Percentiles rank a stretch among this genome's conserved stretches.
phyloP scores from a whole-genome alignment of 1,139 yeast species.

The Suhomyces coccinellae region DNA sequence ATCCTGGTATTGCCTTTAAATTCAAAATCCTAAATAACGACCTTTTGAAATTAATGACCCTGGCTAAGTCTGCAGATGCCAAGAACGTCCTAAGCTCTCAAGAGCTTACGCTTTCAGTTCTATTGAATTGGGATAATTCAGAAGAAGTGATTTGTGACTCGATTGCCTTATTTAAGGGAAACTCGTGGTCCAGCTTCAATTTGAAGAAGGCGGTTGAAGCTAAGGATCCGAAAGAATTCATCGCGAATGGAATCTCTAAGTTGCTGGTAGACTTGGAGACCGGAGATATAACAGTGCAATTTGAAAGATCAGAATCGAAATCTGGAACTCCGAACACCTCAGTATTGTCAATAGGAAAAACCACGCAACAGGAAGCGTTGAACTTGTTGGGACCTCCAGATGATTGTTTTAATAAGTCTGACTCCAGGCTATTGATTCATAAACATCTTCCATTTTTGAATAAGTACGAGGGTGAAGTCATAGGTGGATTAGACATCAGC shows the following conservation, averaged over 20 bases:
- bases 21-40: conserved; percentile 28
- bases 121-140: conserved; percentile 34
- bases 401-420: conserved; percentile 50
- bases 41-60: conserved; percentile 13
- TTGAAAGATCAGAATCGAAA: background rate
- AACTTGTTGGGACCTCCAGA: conserved; percentile 57
- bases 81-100: conserved; percentile 17
- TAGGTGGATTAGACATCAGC: conserved; percentile 13
- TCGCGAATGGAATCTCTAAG: conserved; percentile 2
- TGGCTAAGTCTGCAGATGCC: conserved; percentile 2
- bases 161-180: conserved; percentile 38
- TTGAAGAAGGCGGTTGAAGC: background rate
- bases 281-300: background rate
- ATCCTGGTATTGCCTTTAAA: conserved; percentile 56
- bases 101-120: conserved; percentile 26
- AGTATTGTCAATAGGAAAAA: conserved; percentile 32
- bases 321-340: background rate
- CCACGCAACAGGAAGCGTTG: conserved; percentile 52
- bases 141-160: conserved; percentile 38
- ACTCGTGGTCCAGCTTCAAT: conserved; percentile 28
- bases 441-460: conserved; percentile 14
- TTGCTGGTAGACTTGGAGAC: conserved; percentile 5
- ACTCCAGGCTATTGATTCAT: conserved; percentile 46
- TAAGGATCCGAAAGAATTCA: background rate
- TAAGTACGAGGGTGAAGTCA: conserved; percentile 3